Evolutionary conservation across 768 basidiomycete genomes (phyloP).

Genomic region (Suillus fuscotomentosus): DNA sequence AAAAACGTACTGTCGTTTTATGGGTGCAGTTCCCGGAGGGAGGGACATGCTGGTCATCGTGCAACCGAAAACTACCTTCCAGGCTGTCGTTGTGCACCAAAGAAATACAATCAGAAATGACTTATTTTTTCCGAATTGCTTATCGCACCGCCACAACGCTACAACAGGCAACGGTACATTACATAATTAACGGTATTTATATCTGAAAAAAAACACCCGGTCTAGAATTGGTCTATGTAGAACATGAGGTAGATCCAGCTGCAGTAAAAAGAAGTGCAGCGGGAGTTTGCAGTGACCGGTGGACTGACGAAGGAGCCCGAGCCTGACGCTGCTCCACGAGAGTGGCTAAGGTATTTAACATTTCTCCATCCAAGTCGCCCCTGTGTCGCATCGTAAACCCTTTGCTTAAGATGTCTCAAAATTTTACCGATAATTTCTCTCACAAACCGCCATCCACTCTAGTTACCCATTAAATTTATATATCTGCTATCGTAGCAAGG

Average conservation of each 20-base stretch:
- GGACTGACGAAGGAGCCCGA: neutral
- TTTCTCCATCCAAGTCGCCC: neutral
- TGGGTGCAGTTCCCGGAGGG: slow-evolving; percentile 47
- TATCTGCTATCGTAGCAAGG: neutral
- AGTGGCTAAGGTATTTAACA: no score
- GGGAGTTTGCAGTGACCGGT: neutral
- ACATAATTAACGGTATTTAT: no score
- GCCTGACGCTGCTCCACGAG: neutral
- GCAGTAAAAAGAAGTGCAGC: neutral
- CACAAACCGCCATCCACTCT: neutral
- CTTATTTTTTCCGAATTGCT: neutral
- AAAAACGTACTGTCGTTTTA: slow-evolving; percentile 49
- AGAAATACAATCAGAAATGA: neutral
- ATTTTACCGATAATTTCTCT: neutral
- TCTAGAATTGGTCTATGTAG: no score
- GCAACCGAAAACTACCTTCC: neutral
- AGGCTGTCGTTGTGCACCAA: neutral
- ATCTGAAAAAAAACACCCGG: no score
- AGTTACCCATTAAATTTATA: neutral
- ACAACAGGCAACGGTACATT: no score
- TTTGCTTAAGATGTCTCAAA: neutral
- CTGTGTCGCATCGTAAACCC: neutral
- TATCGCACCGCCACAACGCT: neutral
- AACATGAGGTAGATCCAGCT: no score
- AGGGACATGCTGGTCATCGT: slow-evolving; percentile 13